Evolutionary conservation across 2,329 filamentous ascomycete species (phyloP).

Genomic region (Fusarium vanettenii): DNA sequence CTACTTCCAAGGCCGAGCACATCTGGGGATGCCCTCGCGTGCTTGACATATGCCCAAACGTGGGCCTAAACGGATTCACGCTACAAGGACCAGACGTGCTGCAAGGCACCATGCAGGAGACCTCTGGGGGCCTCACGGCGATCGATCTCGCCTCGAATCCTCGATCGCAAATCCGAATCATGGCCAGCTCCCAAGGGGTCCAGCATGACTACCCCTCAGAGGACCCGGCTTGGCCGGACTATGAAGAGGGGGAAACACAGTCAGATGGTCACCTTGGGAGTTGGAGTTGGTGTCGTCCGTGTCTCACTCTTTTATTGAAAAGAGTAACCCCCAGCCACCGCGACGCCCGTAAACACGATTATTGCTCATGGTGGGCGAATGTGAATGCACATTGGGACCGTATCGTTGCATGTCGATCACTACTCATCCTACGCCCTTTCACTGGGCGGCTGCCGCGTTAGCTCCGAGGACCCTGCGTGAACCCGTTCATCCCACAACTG

Average conservation of each 20-base stretch:
- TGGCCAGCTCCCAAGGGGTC: conserved; percentile 22
- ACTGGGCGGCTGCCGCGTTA: conserved; percentile 37
- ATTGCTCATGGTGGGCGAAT: neutral
- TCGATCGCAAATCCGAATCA: conserved; percentile 47
- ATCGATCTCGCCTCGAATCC: conserved; percentile 44
- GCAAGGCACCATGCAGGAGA: conserved; percentile 44
- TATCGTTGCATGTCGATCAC: conserved; percentile 14
- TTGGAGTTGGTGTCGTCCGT: conserved; percentile 43
- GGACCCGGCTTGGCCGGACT: conserved; percentile 29
- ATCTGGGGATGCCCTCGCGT: conserved; percentile 23
- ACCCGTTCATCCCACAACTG: conserved; percentile 35
- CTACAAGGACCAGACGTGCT: conserved; percentile 21
- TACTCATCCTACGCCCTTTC: conserved; percentile 13
- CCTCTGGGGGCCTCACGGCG: conserved; percentile 27
- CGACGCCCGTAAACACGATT: conserved; percentile 13
- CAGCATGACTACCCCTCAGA: conserved; percentile 43
- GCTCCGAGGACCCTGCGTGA: conserved; percentile 33
- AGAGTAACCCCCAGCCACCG: conserved; percentile 20
- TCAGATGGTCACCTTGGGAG: conserved; percentile 42
- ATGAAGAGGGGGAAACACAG: conserved; percentile 38
- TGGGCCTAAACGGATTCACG: conserved; percentile 28
- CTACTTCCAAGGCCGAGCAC: neutral
- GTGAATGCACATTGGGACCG: neutral
- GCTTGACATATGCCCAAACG: conserved; percentile 33
- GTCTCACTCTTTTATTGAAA: conserved; percentile 42